Percentiles rank a stretch among this genome's conserved stretches.
Evolutionary conservation across 345 rosid genomes (phyloP).

Genomic region (Arabis alpina): DNA sequence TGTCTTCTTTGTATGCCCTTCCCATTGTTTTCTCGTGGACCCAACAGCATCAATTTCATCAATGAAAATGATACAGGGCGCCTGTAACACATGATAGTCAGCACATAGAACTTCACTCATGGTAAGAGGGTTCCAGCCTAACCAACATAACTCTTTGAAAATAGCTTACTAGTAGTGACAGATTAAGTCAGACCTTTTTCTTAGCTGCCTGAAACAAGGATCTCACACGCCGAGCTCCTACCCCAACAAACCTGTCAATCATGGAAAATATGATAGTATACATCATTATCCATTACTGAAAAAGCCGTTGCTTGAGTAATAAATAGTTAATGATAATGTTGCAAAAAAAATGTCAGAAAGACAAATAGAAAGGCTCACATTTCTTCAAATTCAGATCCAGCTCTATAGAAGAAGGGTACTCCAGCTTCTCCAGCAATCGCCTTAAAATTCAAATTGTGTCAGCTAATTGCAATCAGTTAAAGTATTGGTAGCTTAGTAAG

Average conservation of each 20-base stretch:
- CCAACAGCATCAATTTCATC: slow-evolving; percentile 99
- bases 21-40: slow-evolving; percentile 97
- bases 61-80: slow-evolving; percentile 96
- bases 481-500: neutral
- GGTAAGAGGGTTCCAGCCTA: slow-evolving; percentile 2
- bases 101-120: slow-evolving; percentile 6
- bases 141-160: slow-evolving; percentile 14
- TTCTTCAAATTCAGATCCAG: slow-evolving; percentile 99
- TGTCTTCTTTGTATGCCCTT: slow-evolving; percentile 99
- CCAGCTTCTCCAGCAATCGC: slow-evolving; percentile 99
- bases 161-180: neutral
- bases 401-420: slow-evolving; percentile 96
- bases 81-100: slow-evolving; percentile 52
- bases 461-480: slow-evolving; percentile 11
- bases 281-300: neutral
- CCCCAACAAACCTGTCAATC: slow-evolving; percentile 93
- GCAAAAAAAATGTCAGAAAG: slow-evolving; percentile 9
- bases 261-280: slow-evolving; percentile 25
- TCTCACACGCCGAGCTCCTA: slow-evolving; percentile 96
- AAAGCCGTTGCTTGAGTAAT: neutral
- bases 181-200: slow-evolving; percentile 66
- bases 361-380: slow-evolving; percentile 60
- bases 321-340: slow-evolving; percentile 6
- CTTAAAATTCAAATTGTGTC: slow-evolving; percentile 48
- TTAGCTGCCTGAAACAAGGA: slow-evolving; percentile 97